These are phyloP conservation scores for Boletus bicolor DNA, from an alignment of 768 basidiomycete species.

Conservation along the genomic window DNA sequence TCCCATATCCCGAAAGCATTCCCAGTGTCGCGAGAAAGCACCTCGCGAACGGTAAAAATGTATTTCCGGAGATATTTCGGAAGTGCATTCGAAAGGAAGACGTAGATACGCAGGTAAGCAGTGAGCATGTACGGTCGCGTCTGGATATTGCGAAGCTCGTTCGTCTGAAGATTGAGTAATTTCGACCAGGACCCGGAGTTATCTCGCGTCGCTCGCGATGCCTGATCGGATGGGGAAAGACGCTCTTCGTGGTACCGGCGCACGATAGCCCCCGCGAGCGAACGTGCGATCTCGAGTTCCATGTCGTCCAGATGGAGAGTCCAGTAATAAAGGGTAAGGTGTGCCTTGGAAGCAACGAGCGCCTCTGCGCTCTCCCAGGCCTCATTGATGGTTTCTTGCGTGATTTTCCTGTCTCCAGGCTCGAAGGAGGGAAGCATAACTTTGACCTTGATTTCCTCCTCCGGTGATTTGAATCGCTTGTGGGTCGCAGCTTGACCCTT, in stretches of 20 bases:
- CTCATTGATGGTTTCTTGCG: constrained; percentile 39
- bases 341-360: constrained; percentile 21
- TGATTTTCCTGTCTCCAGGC: constrained; percentile 25
- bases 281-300: constrained; percentile 58
- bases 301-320: constrained; percentile 43
- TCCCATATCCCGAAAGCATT: constrained; percentile 74
- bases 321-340: constrained; percentile 24
- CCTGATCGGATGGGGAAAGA: constrained; percentile 8
- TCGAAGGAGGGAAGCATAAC: constrained; percentile 14
- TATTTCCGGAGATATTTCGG: constrained; percentile 30
- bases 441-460: constrained; percentile 23
- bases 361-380: constrained; percentile 46
- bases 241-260: constrained; percentile 34
- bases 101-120: constrained; percentile 52
- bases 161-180: constrained; percentile 54
- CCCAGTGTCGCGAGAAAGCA: constrained; percentile 58
- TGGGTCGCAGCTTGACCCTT: constrained; percentile 30
- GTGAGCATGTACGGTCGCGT: constrained; percentile 49
- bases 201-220: background rate
- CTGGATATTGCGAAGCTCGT: constrained; percentile 47
- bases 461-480: constrained; percentile 26
- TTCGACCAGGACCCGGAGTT: constrained; percentile 40
- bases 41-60: constrained; percentile 46
- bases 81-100: constrained; percentile 45
- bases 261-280: constrained; percentile 50